These are phyloP conservation scores for Agaricus blazei DNA, from an alignment of 768 basidiomycete species.

Conservation along the genomic window DNA sequence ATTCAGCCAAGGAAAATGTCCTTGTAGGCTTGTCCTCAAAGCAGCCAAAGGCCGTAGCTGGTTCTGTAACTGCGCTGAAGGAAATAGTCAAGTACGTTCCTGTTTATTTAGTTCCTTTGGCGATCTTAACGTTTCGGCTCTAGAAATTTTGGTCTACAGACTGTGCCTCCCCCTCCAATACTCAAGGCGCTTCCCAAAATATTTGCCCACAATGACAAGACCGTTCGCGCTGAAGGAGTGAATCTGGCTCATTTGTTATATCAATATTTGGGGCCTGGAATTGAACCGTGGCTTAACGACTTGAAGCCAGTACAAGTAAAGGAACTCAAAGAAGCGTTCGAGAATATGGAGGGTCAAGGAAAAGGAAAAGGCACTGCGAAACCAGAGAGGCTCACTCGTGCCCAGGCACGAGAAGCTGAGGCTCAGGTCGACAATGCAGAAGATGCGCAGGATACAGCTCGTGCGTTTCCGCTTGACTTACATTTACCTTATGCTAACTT, in stretches of 20 bases:
- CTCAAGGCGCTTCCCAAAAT: constrained; percentile 88
- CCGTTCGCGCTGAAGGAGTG: constrained; percentile 88
- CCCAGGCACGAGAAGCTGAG: constrained; percentile 69
- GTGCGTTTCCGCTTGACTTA: constrained; percentile 25
- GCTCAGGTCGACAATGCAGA: constrained; percentile 31
- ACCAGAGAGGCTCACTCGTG: constrained; percentile 74
- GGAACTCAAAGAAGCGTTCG: constrained; percentile 90
- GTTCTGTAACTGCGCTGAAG: constrained; percentile 68
- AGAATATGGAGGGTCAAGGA: constrained; percentile 75
- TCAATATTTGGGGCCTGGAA: constrained; percentile 78
- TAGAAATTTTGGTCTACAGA: constrained; percentile 77
- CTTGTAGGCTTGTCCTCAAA: constrained; percentile 85
- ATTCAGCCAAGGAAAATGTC: constrained; percentile 56
- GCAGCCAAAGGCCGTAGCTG: constrained; percentile 91
- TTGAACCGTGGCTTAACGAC: constrained; percentile 82
- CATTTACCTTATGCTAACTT: constrained; percentile 13
- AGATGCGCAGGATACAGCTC: constrained; percentile 36
- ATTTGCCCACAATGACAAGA: constrained; percentile 92
- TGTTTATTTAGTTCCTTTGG: neutral
- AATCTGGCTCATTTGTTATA: constrained; percentile 73
- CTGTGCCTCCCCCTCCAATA: constrained; percentile 71
- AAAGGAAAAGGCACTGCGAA: constrained; percentile 80
- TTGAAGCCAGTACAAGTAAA: constrained; percentile 97
- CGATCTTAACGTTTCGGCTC: constrained; percentile 8
- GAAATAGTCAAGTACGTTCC: constrained; percentile 75